Evolutionary conservation across 2,329 filamentous ascomycete species (phyloP).

Genomic region (Leptographium flavum): DNA sequence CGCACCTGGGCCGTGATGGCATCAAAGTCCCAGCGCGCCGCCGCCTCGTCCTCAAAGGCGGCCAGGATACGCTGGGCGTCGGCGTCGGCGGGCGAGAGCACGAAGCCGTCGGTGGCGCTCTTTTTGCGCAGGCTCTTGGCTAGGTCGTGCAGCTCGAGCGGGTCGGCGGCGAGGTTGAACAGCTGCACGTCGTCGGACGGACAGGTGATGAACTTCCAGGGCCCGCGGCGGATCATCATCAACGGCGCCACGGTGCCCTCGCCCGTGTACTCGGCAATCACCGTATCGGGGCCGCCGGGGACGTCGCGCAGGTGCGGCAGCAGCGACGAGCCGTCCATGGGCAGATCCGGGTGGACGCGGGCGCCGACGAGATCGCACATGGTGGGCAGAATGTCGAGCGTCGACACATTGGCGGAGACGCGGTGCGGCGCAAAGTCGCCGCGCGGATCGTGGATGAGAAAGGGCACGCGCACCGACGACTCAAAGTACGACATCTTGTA

Average conservation of each 20-base stretch:
- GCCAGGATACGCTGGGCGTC: conserved; percentile 31
- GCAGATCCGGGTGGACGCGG: conserved; percentile 53
- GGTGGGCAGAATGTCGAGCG: conserved; percentile 79
- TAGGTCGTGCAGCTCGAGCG: conserved; percentile 63
- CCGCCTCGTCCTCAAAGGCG: conserved; percentile 61
- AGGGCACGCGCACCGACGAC: conserved; percentile 75
- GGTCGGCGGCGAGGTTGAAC: conserved; percentile 65
- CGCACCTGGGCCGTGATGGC: conserved; percentile 62
- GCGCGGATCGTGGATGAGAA: conserved; percentile 69
- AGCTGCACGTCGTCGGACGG: conserved; percentile 73
- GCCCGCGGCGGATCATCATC: conserved; percentile 84
- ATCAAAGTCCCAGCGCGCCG: conserved; percentile 66
- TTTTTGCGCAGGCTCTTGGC: conserved; percentile 29
- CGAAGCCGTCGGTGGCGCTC: conserved; percentile 1
- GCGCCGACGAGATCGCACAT: conserved; percentile 71
- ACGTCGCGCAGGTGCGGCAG: conserved; percentile 58
- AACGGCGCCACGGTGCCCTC: conserved; percentile 80
- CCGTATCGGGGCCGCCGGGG: conserved; percentile 56
- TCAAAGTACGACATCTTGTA: conserved; percentile 94
- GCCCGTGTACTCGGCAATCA: conserved; percentile 90
- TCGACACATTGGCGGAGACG: conserved; percentile 75
- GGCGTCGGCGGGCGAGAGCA: conserved; percentile 11
- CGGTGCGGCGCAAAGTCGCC: conserved; percentile 60
- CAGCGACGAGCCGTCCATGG: conserved; percentile 73
- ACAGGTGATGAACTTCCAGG: conserved; percentile 85